phyloP scores from a whole-genome alignment of 148 eudicot species.

The Silene uniflora region DNA sequence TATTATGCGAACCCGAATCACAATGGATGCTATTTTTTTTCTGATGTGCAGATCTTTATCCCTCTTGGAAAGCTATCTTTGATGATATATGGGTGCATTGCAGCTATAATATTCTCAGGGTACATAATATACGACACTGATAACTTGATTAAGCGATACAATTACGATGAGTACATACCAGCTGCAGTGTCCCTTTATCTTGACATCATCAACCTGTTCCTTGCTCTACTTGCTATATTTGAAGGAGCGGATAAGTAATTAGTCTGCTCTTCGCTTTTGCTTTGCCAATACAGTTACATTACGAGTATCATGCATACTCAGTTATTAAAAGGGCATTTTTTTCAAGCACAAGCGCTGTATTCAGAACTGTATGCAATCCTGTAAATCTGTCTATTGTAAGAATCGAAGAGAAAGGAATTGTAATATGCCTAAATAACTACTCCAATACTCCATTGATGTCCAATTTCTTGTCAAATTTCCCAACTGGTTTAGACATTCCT shows the following conservation, averaged over 20 bases:
- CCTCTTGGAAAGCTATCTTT: constrained; percentile 43
- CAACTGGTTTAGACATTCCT: not conserved
- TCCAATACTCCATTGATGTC: too few relatives aligned
- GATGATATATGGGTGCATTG: constrained; percentile 45
- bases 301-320: not conserved
- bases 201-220: constrained; percentile 45
- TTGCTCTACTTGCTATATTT: constrained; percentile 27
- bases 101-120: constrained; percentile 50
- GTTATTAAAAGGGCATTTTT: not conserved
- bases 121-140: constrained; percentile 58
- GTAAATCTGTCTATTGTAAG: not conserved
- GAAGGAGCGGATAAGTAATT: constrained; percentile 20
- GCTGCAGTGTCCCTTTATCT: constrained; percentile 44
- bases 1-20: not conserved
- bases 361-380: not conserved
- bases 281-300: not conserved
- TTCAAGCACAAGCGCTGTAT: not conserved
- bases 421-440: too few relatives aligned
- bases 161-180: constrained; percentile 41
- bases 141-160: constrained; percentile 53
- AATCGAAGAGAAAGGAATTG: not conserved
- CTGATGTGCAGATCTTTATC: constrained; percentile 37
- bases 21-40: not conserved
- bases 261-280: not conserved
- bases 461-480: not conserved